Evolutionary conservation across 345 rosid species (phyloP).

Genomic region (Ceriops zippeliana): DNA sequence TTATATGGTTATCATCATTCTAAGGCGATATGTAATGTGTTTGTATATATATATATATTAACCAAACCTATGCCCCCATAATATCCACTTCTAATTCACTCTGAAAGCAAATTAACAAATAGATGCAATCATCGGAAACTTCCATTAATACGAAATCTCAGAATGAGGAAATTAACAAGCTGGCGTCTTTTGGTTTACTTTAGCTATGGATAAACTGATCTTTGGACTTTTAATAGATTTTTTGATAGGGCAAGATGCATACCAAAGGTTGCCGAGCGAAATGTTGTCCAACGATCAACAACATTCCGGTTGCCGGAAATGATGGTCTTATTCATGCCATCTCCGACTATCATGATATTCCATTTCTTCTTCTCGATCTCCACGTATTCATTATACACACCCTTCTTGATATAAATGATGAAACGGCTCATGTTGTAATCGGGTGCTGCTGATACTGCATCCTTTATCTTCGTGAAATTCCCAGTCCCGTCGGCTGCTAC

Average conservation of each 20-base stretch:
- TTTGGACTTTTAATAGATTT: too few relatives aligned
- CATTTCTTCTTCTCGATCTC: slow-evolving; percentile 30
- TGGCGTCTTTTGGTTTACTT: too few relatives aligned
- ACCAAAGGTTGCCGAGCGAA: slow-evolving; percentile 36
- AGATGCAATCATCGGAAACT: too few relatives aligned
- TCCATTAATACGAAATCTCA: too few relatives aligned
- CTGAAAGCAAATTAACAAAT: too few relatives aligned
- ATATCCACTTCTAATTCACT: too few relatives aligned
- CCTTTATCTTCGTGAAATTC: slow-evolving; percentile 28
- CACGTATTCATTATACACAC: slow-evolving; percentile 37
- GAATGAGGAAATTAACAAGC: too few relatives aligned
- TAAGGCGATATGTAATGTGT: too few relatives aligned
- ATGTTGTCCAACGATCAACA: slow-evolving; percentile 33
- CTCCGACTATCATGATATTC: slow-evolving; percentile 38
- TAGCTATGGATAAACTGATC: too few relatives aligned
- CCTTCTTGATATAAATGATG: slow-evolving; percentile 23
- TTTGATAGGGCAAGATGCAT: neutral
- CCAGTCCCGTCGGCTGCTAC: slow-evolving; percentile 32
- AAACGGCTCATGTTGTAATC: slow-evolving; percentile 16
- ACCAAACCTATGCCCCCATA: too few relatives aligned
- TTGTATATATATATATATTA: too few relatives aligned
- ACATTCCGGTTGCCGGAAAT: slow-evolving; percentile 39
- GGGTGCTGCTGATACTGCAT: slow-evolving; percentile 23
- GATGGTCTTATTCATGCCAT: slow-evolving; percentile 33
- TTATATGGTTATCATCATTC: too few relatives aligned